Percentiles rank a stretch among this genome's conserved stretches.
These are phyloP conservation scores for Wickerhamiella australiensis DNA, from an alignment of 805 yeast genomes.

Conservation along the genomic window DNA sequence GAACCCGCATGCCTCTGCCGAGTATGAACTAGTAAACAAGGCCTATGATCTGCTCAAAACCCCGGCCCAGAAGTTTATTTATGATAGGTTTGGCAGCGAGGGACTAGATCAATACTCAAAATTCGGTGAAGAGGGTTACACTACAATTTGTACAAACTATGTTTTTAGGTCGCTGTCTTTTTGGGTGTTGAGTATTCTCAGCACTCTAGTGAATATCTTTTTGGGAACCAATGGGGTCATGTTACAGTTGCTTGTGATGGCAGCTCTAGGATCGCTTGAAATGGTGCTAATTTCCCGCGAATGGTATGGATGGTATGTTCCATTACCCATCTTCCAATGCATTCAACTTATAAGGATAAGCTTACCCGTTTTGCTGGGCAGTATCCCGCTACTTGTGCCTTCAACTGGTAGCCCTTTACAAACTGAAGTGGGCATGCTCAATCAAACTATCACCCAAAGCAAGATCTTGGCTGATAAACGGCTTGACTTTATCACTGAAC, in stretches of 20 bases:
- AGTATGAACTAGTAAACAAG: constrained; percentile 11
- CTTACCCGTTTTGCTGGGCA: background rate
- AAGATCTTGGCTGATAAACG: background rate
- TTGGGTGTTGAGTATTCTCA: background rate
- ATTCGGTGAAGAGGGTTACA: background rate
- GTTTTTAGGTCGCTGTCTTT: background rate
- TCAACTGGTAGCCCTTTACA: background rate
- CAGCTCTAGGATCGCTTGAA: background rate
- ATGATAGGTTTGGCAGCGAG: constrained; percentile 74
- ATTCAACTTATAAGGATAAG: background rate
- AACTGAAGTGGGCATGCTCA: background rate
- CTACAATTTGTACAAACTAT: background rate
- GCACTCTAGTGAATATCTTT: background rate
- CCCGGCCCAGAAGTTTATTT: constrained; percentile 61
- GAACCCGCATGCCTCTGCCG: constrained; percentile 10
- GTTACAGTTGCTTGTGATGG: background rate
- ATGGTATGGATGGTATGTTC: constrained; percentile 8
- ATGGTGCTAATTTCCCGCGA: background rate
- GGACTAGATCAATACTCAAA: background rate
- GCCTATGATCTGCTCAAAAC: constrained; percentile 66
- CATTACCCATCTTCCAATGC: constrained; percentile 8
- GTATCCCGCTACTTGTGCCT: background rate
- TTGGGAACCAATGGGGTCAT: background rate
- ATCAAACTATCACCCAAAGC: background rate
- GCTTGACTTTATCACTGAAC: background rate